phyloP scores from a whole-genome alignment of 2,329 filamentous ascomycete genomes.

The Colletotrichum incanum region DNA sequence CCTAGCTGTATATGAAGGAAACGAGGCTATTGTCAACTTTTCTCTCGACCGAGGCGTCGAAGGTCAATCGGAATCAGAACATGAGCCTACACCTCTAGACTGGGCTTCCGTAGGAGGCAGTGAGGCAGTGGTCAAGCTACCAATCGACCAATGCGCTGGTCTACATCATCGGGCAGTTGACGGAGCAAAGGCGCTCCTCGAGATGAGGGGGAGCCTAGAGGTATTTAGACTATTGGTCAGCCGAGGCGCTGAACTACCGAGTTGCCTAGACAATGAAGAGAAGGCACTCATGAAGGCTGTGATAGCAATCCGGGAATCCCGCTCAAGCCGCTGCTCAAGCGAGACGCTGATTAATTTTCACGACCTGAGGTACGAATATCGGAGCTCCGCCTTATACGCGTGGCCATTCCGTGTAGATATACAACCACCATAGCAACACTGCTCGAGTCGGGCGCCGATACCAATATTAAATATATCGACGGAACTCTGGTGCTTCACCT shows the following conservation, averaged over 20 bases:
- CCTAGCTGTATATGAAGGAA: not conserved
- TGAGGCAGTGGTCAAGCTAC: too few species aligned
- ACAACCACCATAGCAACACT: not conserved
- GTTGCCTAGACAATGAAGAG: too few species aligned
- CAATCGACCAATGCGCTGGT: too few species aligned
- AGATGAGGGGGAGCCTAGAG: too few species aligned
- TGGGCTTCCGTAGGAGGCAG: too few species aligned
- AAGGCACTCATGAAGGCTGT: too few species aligned
- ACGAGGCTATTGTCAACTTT: not conserved
- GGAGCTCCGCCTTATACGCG: not conserved
- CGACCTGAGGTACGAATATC: not conserved
- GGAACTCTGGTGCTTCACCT: not conserved
- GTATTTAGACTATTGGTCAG: too few species aligned
- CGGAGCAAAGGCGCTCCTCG: too few species aligned
- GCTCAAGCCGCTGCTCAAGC: not conserved
- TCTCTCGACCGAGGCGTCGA: not conserved
- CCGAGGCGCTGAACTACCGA: too few species aligned
- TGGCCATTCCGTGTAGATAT: not conserved
- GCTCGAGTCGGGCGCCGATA: not conserved
- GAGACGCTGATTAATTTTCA: not conserved
- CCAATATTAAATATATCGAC: not conserved
- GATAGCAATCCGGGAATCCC: not conserved
- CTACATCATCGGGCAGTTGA: too few species aligned
- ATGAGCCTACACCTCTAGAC: not conserved
- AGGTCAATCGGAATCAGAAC: not conserved